phyloP scores from a whole-genome alignment of 2,329 filamentous ascomycete genomes.

The Microcyclospora pomicola region DNA sequence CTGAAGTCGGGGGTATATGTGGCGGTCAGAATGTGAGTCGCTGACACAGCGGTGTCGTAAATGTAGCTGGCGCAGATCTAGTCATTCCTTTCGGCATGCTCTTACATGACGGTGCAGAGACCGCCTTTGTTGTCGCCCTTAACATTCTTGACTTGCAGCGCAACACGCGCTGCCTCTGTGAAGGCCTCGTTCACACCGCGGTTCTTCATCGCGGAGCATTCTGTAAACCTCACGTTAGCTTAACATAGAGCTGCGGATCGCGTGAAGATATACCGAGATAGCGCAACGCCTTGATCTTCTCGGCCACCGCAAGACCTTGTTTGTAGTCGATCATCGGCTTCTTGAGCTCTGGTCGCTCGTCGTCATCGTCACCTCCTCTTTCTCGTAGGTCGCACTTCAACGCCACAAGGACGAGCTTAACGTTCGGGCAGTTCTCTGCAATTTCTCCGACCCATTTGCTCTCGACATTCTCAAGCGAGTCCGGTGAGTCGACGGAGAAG shows the following conservation, averaged over 20 bases:
- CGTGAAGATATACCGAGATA: conserved; percentile 54
- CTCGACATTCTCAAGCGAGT: conserved; percentile 95
- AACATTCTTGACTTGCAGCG: conserved; percentile 46
- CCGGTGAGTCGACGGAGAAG: conserved; percentile 89
- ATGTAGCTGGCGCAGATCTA: too few species aligned
- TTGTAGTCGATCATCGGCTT: conserved; percentile 76
- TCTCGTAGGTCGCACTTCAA: conserved; percentile 95
- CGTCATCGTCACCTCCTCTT: conserved; percentile 50
- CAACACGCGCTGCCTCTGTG: conserved; percentile 90
- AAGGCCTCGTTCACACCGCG: conserved; percentile 97
- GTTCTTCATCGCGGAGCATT: conserved; percentile 98
- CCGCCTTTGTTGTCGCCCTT: conserved; percentile 33
- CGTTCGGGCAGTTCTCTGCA: conserved; percentile 89
- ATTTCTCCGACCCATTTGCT: conserved; percentile 98
- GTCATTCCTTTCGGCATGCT: background rate
- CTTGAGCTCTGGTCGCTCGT: conserved; percentile 38
- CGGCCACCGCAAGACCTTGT: conserved; percentile 77
- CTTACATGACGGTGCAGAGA: conserved; percentile 28
- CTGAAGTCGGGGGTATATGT: too few species aligned
- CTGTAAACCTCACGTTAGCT: conserved; percentile 31
- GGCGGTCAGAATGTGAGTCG: too few species aligned
- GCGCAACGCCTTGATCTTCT: conserved; percentile 79
- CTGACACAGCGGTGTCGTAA: too few species aligned
- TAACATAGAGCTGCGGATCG: background rate
- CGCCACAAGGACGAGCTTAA: conserved; percentile 87